A percentile compares a stretch with the other conserved stretches of the same genome.
Conservation (phyloP, 192 early-diverging fungal genomes). For the Phycomyces blakesleeanus region DNA sequence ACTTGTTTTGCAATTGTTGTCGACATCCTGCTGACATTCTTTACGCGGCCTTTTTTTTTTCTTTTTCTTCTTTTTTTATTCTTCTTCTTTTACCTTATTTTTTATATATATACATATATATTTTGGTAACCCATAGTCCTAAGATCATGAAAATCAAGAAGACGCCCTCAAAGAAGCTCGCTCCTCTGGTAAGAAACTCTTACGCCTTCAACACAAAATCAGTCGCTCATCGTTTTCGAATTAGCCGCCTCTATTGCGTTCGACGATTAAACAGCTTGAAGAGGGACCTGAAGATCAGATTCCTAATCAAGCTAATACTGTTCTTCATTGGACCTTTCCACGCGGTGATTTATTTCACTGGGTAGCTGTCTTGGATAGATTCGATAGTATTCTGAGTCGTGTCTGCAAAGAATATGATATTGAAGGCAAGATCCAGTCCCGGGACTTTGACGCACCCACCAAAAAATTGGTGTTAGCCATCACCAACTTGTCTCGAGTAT, state of each 20-base stretch:
- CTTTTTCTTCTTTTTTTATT: neutral
- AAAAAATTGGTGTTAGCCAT: slow-evolving; percentile 63
- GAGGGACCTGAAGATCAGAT: slow-evolving; percentile 56
- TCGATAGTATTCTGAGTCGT: slow-evolving; percentile 76
- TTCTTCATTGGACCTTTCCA: slow-evolving; percentile 70
- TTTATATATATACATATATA: no score
- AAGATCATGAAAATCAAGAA: slow-evolving; percentile 58
- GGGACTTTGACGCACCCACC: slow-evolving; percentile 50
- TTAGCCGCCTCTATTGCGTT: slow-evolving; percentile 55
- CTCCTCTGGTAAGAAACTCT: slow-evolving; percentile 48
- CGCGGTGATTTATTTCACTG: slow-evolving; percentile 95
- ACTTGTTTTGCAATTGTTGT: neutral
- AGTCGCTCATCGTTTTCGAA: slow-evolving; percentile 8
- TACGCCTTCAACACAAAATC: neutral
- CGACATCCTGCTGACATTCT: neutral
- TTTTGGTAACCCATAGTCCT: neutral
- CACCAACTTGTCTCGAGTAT: slow-evolving; percentile 67
- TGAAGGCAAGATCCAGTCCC: slow-evolving; percentile 54
- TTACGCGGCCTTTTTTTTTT: neutral
- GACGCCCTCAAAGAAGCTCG: slow-evolving; percentile 58
- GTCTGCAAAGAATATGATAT: slow-evolving; percentile 63
- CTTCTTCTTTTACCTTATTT: neutral
- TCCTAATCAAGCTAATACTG: slow-evolving; percentile 43
- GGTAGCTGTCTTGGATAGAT: slow-evolving; percentile 90
- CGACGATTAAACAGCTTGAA: slow-evolving; percentile 46